Percentiles rank a stretch among this genome's conserved stretches.
phyloP scores from a whole-genome alignment of 2,329 filamentous ascomycete genomes.

The Colletotrichum lentis region DNA sequence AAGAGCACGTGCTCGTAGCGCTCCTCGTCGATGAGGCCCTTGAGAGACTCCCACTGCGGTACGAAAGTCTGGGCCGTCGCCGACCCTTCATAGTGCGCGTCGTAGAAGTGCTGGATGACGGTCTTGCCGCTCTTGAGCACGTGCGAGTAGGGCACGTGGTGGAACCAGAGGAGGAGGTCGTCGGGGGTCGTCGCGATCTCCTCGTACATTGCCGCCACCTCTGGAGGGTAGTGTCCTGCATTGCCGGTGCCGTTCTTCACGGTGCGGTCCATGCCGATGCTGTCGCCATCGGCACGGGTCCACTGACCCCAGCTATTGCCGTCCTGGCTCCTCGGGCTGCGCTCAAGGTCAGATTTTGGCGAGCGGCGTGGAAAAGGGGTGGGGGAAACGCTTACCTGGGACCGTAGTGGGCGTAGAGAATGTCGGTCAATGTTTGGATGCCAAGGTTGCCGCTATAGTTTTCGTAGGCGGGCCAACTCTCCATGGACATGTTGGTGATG shows the following conservation, averaged over 20 bases:
- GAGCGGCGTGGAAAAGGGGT: not conserved
- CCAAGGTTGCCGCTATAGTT: constrained; percentile 76
- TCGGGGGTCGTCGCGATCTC: constrained; percentile 70
- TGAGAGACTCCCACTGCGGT: constrained; percentile 61
- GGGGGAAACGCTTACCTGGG: constrained; percentile 47
- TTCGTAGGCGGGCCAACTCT: constrained; percentile 75
- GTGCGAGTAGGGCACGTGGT: constrained; percentile 75
- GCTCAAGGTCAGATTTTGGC: not conserved
- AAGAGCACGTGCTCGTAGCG: constrained; percentile 67
- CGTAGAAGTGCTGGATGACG: constrained; percentile 73
- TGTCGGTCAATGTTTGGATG: constrained; percentile 74
- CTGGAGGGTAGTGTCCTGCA: constrained; percentile 70
- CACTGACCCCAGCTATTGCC: constrained; percentile 76
- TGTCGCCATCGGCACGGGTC: constrained; percentile 68
- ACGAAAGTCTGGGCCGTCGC: constrained; percentile 68
- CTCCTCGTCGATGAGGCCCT: constrained; percentile 65
- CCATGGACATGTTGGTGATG: constrained; percentile 70
- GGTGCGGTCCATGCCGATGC: constrained; percentile 76
- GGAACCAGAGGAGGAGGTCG: constrained; percentile 76
- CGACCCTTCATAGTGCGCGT: constrained; percentile 68
- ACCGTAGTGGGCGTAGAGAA: constrained; percentile 72
- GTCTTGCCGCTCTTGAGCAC: constrained; percentile 69
- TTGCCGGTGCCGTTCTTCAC: constrained; percentile 72
- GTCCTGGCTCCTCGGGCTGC: constrained; percentile 70
- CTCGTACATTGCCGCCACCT: constrained; percentile 67